Evolutionary conservation across 2,329 filamentous ascomycete species (phyloP).

Genomic region (Cordyceps sp.): DNA sequence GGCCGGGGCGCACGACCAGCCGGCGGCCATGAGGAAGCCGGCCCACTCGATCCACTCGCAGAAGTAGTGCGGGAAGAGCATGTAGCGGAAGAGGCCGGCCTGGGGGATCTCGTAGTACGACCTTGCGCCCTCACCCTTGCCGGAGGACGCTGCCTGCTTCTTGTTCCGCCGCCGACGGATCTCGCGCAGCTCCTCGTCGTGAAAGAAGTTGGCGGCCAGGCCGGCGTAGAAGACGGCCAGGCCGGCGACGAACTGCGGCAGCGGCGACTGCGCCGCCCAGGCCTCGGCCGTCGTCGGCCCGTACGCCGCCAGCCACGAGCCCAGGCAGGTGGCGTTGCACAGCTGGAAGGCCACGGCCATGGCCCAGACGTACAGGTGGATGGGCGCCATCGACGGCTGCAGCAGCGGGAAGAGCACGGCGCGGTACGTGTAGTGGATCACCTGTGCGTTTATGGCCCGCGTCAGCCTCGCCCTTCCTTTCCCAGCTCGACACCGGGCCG

Average conservation of each 20-base stretch:
- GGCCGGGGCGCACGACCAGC: constrained; percentile 54
- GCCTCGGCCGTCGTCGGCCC: constrained; percentile 43
- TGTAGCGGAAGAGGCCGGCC: constrained; percentile 63
- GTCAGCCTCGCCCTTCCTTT: not conserved
- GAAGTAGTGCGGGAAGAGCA: constrained; percentile 89
- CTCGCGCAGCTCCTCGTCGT: constrained; percentile 79
- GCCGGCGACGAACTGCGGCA: constrained; percentile 40
- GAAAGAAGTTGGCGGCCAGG: constrained; percentile 66
- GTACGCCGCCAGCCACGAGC: constrained; percentile 69
- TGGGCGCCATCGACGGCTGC: constrained; percentile 84
- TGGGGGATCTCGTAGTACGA: constrained; percentile 75
- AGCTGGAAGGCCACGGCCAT: constrained; percentile 60
- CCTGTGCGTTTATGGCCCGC: constrained; percentile 27
- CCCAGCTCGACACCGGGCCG: not conserved
- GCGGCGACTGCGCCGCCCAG: constrained; percentile 25
- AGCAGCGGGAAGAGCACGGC: constrained; percentile 68
- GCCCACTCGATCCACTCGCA: constrained; percentile 94
- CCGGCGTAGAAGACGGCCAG: constrained; percentile 61
- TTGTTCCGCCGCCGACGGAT: constrained; percentile 59
- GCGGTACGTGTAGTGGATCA: constrained; percentile 82
- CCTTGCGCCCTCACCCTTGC: constrained; percentile 7
- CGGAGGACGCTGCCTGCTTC: too few relatives aligned
- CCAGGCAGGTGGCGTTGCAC: constrained; percentile 61
- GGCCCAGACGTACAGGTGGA: constrained; percentile 52
- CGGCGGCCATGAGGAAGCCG: constrained; percentile 68